phyloP scores from a whole-genome alignment of 768 basidiomycete species.

The Xerocomus spinulosus region DNA sequence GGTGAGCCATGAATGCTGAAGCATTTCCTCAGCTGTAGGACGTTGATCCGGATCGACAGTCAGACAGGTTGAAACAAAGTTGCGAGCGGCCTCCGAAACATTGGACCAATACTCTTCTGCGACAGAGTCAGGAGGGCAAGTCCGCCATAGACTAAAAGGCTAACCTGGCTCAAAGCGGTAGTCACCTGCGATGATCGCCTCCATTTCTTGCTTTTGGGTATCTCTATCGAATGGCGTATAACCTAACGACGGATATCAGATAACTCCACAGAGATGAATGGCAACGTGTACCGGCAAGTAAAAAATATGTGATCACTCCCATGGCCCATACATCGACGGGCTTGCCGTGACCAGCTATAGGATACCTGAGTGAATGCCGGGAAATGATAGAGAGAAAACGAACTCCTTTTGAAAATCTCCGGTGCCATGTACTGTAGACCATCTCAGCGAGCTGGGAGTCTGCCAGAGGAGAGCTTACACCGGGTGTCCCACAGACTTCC shows the following conservation, averaged over 20 bases:
- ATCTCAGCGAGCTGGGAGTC: slow-evolving; percentile 5
- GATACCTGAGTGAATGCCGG: background rate
- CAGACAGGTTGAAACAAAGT: slow-evolving; percentile 79
- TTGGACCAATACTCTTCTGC: slow-evolving; percentile 79
- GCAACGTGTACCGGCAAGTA: slow-evolving; percentile 57
- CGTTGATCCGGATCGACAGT: slow-evolving; percentile 76
- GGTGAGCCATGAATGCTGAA: slow-evolving; percentile 69
- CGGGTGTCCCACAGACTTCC: slow-evolving; percentile 94
- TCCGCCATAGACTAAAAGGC: background rate
- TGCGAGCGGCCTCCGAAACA: slow-evolving; percentile 76
- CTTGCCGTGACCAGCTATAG: slow-evolving; percentile 81
- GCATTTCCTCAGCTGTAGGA: slow-evolving; percentile 71
- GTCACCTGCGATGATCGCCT: slow-evolving; percentile 90
- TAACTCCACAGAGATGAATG: background rate
- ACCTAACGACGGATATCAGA: slow-evolving; percentile 35
- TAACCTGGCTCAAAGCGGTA: slow-evolving; percentile 80
- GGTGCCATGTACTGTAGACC: slow-evolving; percentile 80
- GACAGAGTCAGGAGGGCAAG: background rate
- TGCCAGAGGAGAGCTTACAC: slow-evolving; percentile 42
- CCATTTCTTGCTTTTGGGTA: slow-evolving; percentile 82
- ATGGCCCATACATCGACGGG: slow-evolving; percentile 97
- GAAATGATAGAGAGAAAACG: slow-evolving; percentile 19
- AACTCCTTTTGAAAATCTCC: slow-evolving; percentile 91
- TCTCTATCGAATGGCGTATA: slow-evolving; percentile 98
- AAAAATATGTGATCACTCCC: slow-evolving; percentile 97